Percentiles rank a stretch among this genome's conserved stretches.
Conservation (phyloP, 2,329 filamentous ascomycete species). For the Fusarium sp. region DNA sequence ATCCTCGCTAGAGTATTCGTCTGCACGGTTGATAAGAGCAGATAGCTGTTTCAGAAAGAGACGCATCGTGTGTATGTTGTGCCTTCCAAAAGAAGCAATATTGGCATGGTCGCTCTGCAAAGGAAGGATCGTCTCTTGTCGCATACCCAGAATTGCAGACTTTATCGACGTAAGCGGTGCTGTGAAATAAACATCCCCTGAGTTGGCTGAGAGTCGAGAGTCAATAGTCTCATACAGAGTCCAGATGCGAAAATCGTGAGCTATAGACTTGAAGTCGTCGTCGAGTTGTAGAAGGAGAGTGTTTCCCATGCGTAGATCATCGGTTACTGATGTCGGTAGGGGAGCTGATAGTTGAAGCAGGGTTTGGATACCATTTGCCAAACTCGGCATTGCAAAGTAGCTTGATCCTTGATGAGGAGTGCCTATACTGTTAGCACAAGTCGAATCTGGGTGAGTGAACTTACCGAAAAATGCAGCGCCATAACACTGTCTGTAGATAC, state of each 20-base stretch:
- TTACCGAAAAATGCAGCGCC: constrained; percentile 72
- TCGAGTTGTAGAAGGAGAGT: constrained; percentile 63
- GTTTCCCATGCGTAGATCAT: constrained; percentile 65
- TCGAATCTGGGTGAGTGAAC: constrained; percentile 28
- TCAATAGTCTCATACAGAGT: constrained; percentile 74
- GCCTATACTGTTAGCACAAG: constrained; percentile 52
- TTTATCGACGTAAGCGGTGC: constrained; percentile 71
- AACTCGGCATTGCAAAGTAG: constrained; percentile 70
- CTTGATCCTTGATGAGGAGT: constrained; percentile 74
- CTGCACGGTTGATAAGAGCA: constrained; percentile 52
- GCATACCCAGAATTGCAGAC: constrained; percentile 64
- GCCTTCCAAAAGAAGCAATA: constrained; percentile 66
- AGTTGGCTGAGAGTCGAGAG: constrained; percentile 64
- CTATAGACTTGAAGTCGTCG: constrained; percentile 68
- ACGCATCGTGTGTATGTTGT: constrained; percentile 63
- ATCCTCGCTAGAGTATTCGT: constrained; percentile 49
- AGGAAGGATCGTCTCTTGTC: constrained; percentile 65
- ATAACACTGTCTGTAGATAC: constrained; percentile 68
- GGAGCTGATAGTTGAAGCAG: constrained; percentile 66
- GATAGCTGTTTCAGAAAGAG: constrained; percentile 56
- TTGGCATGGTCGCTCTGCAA: constrained; percentile 68
- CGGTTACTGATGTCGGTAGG: constrained; percentile 64
- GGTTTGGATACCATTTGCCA: constrained; percentile 66
- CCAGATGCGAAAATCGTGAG: constrained; percentile 72
- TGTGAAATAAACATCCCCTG: constrained; percentile 67